phyloP scores from a whole-genome alignment of 2,329 filamentous ascomycete species.

The Plectosphaerella cucumerina region DNA sequence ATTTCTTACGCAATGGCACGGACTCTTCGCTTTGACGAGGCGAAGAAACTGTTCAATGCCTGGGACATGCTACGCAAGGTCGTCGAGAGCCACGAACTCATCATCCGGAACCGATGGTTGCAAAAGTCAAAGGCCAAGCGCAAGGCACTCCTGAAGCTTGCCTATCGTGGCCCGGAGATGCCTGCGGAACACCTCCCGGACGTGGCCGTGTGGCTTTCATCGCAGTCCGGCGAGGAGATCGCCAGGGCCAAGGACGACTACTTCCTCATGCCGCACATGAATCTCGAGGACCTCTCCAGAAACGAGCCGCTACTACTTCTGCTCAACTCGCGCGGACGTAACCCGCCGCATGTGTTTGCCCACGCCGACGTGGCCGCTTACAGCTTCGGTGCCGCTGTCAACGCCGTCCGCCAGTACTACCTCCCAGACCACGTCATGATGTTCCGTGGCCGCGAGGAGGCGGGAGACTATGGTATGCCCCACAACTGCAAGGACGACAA shows the following conservation, averaged over 20 bases:
- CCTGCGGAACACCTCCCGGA: slow-evolving; percentile 46
- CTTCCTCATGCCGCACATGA: slow-evolving; percentile 51
- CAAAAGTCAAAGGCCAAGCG: slow-evolving; percentile 47
- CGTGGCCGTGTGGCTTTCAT: slow-evolving; percentile 29
- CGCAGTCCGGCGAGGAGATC: not conserved
- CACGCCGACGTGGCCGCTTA: slow-evolving; percentile 33
- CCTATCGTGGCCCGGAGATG: slow-evolving; percentile 52
- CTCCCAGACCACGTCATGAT: slow-evolving; percentile 28
- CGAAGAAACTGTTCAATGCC: slow-evolving; percentile 29
- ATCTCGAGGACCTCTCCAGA: slow-evolving; percentile 49
- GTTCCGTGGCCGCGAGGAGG: slow-evolving; percentile 20
- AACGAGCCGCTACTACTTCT: slow-evolving; percentile 42
- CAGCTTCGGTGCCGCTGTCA: slow-evolving; percentile 20
- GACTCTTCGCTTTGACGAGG: too few relatives aligned
- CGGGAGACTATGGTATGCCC: slow-evolving; percentile 30
- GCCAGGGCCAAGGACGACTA: slow-evolving; percentile 16
- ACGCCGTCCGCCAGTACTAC: slow-evolving; percentile 18
- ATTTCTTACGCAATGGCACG: too few relatives aligned
- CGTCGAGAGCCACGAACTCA: slow-evolving; percentile 44
- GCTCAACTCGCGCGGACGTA: slow-evolving; percentile 45
- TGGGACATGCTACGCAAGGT: slow-evolving; percentile 34
- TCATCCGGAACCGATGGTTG: slow-evolving; percentile 48
- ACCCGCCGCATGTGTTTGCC: slow-evolving; percentile 43
- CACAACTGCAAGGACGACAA: slow-evolving; percentile 25
- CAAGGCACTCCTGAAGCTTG: slow-evolving; percentile 40